phyloP scores from a whole-genome alignment of 2,329 filamentous ascomycete species.

The Aspergillus aculeatus region DNA sequence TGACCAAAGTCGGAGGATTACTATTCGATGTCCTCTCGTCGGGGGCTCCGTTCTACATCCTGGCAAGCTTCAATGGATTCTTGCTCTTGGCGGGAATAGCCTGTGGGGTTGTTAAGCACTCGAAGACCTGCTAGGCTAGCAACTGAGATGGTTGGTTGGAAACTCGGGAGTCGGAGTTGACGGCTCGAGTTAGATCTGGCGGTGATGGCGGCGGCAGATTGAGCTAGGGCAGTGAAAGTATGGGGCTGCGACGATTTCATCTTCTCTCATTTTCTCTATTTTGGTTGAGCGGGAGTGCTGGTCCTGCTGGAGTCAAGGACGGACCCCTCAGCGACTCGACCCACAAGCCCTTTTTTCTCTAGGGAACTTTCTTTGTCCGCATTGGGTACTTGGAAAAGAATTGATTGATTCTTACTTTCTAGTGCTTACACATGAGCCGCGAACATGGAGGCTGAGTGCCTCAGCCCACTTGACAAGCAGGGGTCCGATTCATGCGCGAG shows the following conservation, averaged over 20 bases:
- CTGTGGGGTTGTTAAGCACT: conserved; percentile 24
- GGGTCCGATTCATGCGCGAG: neutral
- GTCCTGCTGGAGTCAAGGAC: neutral
- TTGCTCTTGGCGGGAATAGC: conserved; percentile 52
- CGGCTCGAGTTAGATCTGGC: neutral
- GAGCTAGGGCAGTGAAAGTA: neutral
- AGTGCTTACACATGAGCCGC: neutral
- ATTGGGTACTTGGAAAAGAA: neutral
- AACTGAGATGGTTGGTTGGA: neutral
- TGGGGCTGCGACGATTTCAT: neutral
- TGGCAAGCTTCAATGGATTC: conserved; percentile 81
- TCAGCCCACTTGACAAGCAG: neutral
- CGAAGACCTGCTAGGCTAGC: neutral
- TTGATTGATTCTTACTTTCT: neutral
- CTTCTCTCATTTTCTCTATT: neutral
- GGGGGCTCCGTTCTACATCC: conserved; percentile 88
- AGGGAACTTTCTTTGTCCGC: neutral
- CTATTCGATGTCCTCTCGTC: conserved; percentile 75
- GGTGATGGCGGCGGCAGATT: neutral
- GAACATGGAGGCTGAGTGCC: neutral
- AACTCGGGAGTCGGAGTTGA: neutral
- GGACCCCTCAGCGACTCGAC: neutral
- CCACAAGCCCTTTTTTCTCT: neutral
- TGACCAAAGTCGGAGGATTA: conserved; percentile 87
- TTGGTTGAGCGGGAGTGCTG: neutral